phyloP scores from a whole-genome alignment of 2,329 filamentous ascomycete genomes.

The Neonectria punicea region DNA sequence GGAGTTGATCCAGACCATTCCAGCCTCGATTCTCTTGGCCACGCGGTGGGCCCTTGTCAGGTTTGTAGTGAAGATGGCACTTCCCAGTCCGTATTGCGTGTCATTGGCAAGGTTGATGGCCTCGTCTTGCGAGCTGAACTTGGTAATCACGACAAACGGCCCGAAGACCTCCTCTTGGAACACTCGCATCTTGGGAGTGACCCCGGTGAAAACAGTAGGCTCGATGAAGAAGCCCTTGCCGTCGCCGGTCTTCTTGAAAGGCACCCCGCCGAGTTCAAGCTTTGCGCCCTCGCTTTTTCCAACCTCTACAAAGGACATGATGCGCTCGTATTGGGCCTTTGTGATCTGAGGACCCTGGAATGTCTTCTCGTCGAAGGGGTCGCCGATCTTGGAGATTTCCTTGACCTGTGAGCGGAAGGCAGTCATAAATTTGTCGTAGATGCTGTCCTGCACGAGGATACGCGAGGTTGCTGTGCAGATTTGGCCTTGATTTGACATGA shows the following conservation, averaged over 20 bases:
- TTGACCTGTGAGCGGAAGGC: conserved; percentile 69
- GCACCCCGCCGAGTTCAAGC: conserved; percentile 68
- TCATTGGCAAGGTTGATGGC: conserved; percentile 58
- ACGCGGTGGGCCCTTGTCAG: conserved; percentile 60
- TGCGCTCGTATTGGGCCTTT: conserved; percentile 74
- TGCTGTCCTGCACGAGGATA: conserved; percentile 71
- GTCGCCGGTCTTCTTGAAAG: conserved; percentile 42
- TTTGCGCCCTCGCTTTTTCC: conserved; percentile 78
- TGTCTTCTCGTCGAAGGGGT: conserved; percentile 75
- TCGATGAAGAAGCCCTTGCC: conserved; percentile 59
- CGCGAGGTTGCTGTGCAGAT: conserved; percentile 74
- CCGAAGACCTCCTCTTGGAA: conserved; percentile 61
- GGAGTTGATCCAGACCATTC: conserved; percentile 65
- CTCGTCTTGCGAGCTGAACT: conserved; percentile 56
- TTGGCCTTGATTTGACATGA: conserved; percentile 72
- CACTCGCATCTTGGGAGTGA: conserved; percentile 54
- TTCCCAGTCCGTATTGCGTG: conserved; percentile 69
- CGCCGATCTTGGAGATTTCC: conserved; percentile 71
- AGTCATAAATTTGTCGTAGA: conserved; percentile 71
- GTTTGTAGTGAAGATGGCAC: conserved; percentile 70
- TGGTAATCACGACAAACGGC: conserved; percentile 54
- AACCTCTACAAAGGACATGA: conserved; percentile 75
- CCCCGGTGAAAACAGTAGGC: conserved; percentile 57
- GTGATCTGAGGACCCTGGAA: conserved; percentile 82
- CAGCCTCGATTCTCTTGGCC: conserved; percentile 68